These are phyloP conservation scores for Gnaphalium uliginosum DNA, from an alignment of 129 eudicot genomes.

Conservation along the genomic window DNA sequence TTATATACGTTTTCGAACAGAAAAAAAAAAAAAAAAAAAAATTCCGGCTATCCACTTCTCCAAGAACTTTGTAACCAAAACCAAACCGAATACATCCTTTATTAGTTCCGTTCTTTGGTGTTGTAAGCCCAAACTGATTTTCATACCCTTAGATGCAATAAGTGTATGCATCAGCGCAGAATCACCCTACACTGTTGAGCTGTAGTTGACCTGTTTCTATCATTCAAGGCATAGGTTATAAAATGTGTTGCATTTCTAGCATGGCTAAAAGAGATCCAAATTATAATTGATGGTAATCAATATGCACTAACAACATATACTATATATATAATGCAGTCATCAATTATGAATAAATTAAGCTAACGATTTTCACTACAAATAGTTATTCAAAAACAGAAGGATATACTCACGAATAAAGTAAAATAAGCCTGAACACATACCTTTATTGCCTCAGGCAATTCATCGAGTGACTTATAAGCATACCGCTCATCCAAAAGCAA, in stretches of 20 bases:
- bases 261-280: not conserved
- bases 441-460: conserved; percentile 91
- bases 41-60: not conserved
- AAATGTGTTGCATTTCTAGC: not conserved
- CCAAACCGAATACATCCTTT: not conserved
- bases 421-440: conserved; percentile 32
- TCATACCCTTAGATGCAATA: not conserved
- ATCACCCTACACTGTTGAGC: not conserved
- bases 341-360: not conserved
- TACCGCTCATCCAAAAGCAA: conserved; percentile 78
- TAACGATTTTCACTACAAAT: not conserved
- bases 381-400: not conserved
- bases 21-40: no score
- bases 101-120: not conserved
- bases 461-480: conserved; percentile 43
- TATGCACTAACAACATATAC: conserved; percentile 1
- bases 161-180: not conserved
- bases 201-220: not conserved
- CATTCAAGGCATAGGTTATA: not conserved
- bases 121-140: not conserved
- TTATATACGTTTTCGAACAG: not conserved
- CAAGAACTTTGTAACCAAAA: not conserved
- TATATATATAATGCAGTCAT: not conserved
- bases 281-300: not conserved
- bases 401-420: conserved; percentile 29